Evolutionary conservation across 1,284 basidiomycete species (phyloP), one percentile per base, ranked within the genome.

Genomic region (Puccinia horiana): DNA sequence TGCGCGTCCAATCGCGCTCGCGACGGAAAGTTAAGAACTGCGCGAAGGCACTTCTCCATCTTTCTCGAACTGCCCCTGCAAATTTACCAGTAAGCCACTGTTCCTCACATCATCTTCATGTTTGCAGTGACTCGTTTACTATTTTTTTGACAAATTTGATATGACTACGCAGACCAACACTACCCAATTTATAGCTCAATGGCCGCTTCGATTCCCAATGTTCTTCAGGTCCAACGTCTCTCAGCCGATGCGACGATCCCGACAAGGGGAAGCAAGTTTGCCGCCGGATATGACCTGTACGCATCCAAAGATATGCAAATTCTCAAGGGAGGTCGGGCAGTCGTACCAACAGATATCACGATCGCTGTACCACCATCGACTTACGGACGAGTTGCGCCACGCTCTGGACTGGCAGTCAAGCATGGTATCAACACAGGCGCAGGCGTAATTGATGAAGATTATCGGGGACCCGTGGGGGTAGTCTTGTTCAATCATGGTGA

Each of bases 391-490:
- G 93, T 99, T 83, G 96, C 96, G 1, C 96, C 96, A 8, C 91
- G 96, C 20, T 94, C 93, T 85, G 96, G 96, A 6, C 18, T 85
- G 96, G 96, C 96, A 4, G 93, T 93, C 37, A 99, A 99, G 87
- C 95, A 94, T 88, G 94, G 95, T 90, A 98, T 99, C 83, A 93
- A 97, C 87, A 96, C 94, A 0, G 96, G 96, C 0, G 97, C 96
- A 6, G 96, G 96, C 49, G 96, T 99, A 26, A 91, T 99, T 82
- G 97, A 99, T 84, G 93, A 94, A 16, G 96, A 99, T 87, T 99
- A 99, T 87, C 91, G 97, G 54, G 96, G 97, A 5, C 89, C 92
- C 11, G 91, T 99, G 79, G 95, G 93, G 86, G 94, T 98, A n/a
- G 89, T 99, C 37, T 90, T 99, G 52, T 98, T 96, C 91, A 99